Conservation (phyloP, 148 eudicot species). For the Chenopodium quinoa region DNA sequence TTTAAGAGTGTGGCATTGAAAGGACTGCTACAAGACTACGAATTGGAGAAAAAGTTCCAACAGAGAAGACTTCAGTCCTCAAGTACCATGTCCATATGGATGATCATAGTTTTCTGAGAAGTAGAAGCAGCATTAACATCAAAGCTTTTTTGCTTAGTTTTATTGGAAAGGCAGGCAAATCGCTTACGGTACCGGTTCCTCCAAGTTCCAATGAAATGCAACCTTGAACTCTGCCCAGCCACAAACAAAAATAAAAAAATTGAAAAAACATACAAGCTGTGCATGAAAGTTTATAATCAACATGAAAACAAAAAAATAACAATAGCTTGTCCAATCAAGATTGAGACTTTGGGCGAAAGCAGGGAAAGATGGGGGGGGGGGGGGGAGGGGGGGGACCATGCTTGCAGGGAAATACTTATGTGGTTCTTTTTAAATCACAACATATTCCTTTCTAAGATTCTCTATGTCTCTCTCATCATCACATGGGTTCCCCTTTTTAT, state of each 20-base stretch:
- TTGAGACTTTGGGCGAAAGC: no score
- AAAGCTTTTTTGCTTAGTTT: slow-evolving; percentile 32
- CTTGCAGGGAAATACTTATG: no score
- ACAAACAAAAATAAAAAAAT: slow-evolving; percentile 7
- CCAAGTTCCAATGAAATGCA: slow-evolving; percentile 98
- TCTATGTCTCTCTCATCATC: no score
- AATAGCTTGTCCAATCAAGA: no score
- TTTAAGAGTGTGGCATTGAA: neutral
- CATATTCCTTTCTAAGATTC: no score
- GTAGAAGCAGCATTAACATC: slow-evolving; percentile 32
- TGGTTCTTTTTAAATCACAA: no score
- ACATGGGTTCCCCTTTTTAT: no score
- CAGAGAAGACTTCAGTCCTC: neutral
- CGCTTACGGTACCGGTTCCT: slow-evolving; percentile 92
- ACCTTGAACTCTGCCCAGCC: slow-evolving; percentile 73
- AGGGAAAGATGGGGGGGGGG: no score
- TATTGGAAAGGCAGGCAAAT: slow-evolving; percentile 42
- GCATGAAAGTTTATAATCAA: neutral
- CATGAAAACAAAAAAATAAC: no score
- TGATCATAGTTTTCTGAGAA: slow-evolving; percentile 42
- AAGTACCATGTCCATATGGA: slow-evolving; percentile 93
- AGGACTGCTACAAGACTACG: neutral
- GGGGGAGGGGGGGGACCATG: no score
- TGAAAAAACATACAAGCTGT: neutral
- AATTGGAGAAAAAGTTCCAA: neutral